Conservation (phyloP, 345 rosid species). For the Pistacia vera region DNA sequence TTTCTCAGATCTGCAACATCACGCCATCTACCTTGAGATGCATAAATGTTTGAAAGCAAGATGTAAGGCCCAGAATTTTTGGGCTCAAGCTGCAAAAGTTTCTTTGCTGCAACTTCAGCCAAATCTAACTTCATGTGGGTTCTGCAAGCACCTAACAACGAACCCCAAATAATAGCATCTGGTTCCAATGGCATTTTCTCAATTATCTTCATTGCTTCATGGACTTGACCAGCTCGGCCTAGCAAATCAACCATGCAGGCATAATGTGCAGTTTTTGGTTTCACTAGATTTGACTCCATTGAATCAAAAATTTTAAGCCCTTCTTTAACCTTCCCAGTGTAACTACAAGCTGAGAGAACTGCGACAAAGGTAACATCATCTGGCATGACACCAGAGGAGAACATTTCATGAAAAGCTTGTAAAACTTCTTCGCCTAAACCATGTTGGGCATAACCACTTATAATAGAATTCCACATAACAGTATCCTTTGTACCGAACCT, state of each 20-base stretch:
- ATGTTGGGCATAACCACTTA: constrained; percentile 75
- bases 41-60: constrained; percentile 69
- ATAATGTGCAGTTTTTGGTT: constrained; percentile 62
- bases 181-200: constrained; percentile 66
- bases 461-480: constrained; percentile 86
- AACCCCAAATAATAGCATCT: constrained; percentile 84
- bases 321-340: constrained; percentile 67
- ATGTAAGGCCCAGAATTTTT: constrained; percentile 69
- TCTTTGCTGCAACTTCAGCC: constrained; percentile 76
- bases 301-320: constrained; percentile 65
- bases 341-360: constrained; percentile 82
- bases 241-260: constrained; percentile 89
- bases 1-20: constrained; percentile 62
- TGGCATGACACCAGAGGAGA: constrained; percentile 50
- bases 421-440: constrained; percentile 76
- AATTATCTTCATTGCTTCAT: constrained; percentile 68
- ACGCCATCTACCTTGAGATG: constrained; percentile 65
- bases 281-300: constrained; percentile 58
- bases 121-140: constrained; percentile 62
- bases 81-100: constrained; percentile 65
- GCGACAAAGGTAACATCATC: constrained; percentile 77
- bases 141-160: constrained; percentile 78
- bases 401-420: constrained; percentile 59
- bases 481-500: constrained; percentile 56
- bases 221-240: constrained; percentile 67